A percentile compares a stretch with the other conserved stretches of the same genome.
Conservation (phyloP, 768 basidiomycete genomes). For the Steccherinum ochraceum region DNA sequence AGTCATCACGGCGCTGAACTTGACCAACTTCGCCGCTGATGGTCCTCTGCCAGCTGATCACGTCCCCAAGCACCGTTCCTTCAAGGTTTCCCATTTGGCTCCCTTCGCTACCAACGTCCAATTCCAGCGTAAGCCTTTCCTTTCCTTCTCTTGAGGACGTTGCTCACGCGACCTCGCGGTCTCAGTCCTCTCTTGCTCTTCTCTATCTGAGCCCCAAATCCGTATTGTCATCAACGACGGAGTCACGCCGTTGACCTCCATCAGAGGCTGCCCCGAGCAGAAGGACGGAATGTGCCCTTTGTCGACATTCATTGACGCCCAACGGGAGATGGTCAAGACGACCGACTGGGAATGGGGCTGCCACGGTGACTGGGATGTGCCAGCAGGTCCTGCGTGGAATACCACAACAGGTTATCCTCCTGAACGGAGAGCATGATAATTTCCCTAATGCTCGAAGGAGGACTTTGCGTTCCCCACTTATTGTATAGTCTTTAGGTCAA, state of each 20-base stretch:
- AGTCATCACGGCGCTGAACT: conserved; percentile 80
- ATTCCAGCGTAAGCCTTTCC: conserved; percentile 62
- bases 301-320: conserved; percentile 60
- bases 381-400: conserved; percentile 60
- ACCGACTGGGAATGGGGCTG: conserved; percentile 78
- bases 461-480: background rate
- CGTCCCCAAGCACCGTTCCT: conserved; percentile 58
- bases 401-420: conserved; percentile 69
- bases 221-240: conserved; percentile 87
- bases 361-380: conserved; percentile 68
- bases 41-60: conserved; percentile 76
- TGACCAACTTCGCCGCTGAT: conserved; percentile 62
- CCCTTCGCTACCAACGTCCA: conserved; percentile 89
- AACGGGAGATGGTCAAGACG: conserved; percentile 55
- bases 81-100: conserved; percentile 69
- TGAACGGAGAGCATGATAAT: conserved; percentile 1
- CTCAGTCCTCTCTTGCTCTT: conserved; percentile 23
- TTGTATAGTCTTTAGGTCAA: background rate
- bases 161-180: background rate
- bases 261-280: conserved; percentile 67
- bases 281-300: conserved; percentile 76
- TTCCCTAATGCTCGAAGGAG: background rate
- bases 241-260: conserved; percentile 71
- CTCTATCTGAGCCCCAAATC: conserved; percentile 45
- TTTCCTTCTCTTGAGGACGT: background rate